phyloP scores from a whole-genome alignment of 257 asterid species.

The Paraleonurus japonicus region DNA sequence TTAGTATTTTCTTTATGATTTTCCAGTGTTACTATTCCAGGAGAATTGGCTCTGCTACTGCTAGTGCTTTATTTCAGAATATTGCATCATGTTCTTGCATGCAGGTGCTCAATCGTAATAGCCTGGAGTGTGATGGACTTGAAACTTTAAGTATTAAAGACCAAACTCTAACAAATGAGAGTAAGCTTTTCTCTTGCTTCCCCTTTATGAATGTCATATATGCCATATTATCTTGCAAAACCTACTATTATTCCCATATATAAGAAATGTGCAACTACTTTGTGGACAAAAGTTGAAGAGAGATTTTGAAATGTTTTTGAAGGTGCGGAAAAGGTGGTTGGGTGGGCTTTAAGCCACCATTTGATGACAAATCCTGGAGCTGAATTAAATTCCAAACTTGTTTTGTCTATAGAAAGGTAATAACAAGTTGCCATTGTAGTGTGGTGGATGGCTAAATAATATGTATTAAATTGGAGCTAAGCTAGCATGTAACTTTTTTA shows the following conservation, averaged over 20 bases:
- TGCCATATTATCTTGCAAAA: slow-evolving; percentile 2
- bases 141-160: slow-evolving; percentile 64
- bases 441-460: slow-evolving; percentile 14
- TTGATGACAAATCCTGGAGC: slow-evolving; percentile 55
- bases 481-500: slow-evolving; percentile 14
- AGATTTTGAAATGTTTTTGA: slow-evolving; percentile 28
- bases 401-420: slow-evolving; percentile 74
- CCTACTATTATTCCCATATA: neutral
- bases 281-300: slow-evolving; percentile 14
- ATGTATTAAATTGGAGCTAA: slow-evolving; percentile 17
- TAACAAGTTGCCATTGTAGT: slow-evolving; percentile 18
- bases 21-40: slow-evolving; percentile 4
- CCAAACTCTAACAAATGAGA: slow-evolving; percentile 76
- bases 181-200: slow-evolving; percentile 40
- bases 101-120: slow-evolving; percentile 77
- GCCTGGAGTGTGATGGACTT: slow-evolving; percentile 72
- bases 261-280: neutral
- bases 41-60: neutral
- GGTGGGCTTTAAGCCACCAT: slow-evolving; percentile 82
- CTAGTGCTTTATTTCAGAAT: neutral
- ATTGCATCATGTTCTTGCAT: slow-evolving; percentile 28
- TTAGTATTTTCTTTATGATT: slow-evolving; percentile 5
- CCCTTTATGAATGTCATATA: slow-evolving; percentile 3
- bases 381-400: slow-evolving; percentile 46
- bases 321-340: slow-evolving; percentile 87